phyloP scores from a whole-genome alignment of 176 grass and related monocot genomes.

The maize (Zea mays) region DNA sequence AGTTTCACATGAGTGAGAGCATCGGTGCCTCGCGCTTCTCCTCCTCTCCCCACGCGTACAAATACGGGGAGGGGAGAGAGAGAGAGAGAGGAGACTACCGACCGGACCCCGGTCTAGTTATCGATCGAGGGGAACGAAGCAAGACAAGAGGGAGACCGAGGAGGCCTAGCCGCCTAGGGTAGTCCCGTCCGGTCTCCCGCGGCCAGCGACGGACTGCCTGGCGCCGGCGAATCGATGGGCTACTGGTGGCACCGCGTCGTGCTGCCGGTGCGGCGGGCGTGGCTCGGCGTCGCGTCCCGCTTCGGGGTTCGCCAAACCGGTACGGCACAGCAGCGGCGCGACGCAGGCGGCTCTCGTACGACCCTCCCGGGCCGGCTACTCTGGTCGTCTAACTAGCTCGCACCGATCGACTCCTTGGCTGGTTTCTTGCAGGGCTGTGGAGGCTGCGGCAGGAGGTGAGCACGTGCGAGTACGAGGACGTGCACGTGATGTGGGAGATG shows the following conservation, averaged over 20 bases:
- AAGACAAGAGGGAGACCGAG: background rate
- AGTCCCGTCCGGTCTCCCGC: background rate
- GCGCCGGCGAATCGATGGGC: conserved; percentile 30
- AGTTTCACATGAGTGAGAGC: fast-evolving
- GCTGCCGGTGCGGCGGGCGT: conserved; percentile 69
- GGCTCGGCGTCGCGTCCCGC: conserved; percentile 75
- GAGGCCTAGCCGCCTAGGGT: background rate
- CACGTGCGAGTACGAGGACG: conserved; percentile 99
- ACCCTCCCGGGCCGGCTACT: no score
- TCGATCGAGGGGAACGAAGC: no score
- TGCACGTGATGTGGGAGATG: conserved; percentile 99
- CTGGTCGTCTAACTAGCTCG: background rate
- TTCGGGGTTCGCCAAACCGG: conserved; percentile 88
- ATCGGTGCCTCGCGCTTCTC: background rate
- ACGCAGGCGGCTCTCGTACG: background rate
- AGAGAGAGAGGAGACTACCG: background rate
- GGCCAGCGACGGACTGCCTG: background rate
- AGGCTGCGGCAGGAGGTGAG: conserved; percentile 91
- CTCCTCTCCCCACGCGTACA: background rate
- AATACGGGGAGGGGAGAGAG: background rate
- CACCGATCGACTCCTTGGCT: background rate
- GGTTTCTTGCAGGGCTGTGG: conserved; percentile 56
- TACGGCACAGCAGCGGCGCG: conserved; percentile 33
- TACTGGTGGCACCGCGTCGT: conserved; percentile 77
- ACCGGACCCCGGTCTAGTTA: background rate